Conservation (phyloP, 495 filamentous ascomycete species). For the Trichoderma asperelloides region DNA sequence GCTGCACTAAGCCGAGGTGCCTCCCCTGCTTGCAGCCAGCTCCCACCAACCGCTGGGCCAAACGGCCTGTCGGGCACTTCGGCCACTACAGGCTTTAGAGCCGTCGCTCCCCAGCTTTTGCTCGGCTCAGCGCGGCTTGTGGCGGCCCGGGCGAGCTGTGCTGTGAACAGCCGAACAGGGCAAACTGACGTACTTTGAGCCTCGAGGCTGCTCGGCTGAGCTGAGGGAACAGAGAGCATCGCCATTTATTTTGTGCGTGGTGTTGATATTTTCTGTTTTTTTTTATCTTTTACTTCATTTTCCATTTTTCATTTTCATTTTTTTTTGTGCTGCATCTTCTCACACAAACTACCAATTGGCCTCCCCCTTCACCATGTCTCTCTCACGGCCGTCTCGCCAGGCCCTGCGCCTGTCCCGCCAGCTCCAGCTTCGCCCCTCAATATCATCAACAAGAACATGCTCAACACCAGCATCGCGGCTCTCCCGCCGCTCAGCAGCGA, state of each 20-base stretch:
- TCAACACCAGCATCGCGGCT: background rate
- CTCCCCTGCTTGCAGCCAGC: background rate
- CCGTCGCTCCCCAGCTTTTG: background rate
- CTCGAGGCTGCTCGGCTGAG: slow-evolving; percentile 7
- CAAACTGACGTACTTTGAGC: background rate
- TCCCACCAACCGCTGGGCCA: too few species aligned
- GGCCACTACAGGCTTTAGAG: background rate
- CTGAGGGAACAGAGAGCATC: background rate
- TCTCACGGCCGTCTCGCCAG: slow-evolving; percentile 26
- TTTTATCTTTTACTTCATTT: background rate
- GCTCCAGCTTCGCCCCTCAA: slow-evolving; percentile 19
- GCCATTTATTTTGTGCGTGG: background rate
- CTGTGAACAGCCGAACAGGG: slow-evolving; percentile 12
- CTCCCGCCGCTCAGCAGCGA: slow-evolving; percentile 38
- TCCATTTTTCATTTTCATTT: background rate
- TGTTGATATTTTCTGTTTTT: too few species aligned
- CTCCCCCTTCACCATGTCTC: slow-evolving; percentile 22
- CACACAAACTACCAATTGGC: background rate
- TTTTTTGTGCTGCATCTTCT: too few species aligned
- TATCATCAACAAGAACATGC: background rate
- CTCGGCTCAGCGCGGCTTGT: slow-evolving; percentile 27
- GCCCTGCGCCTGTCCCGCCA: slow-evolving; percentile 30
- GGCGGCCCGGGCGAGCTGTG: slow-evolving; percentile 18
- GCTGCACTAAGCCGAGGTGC: slow-evolving; percentile 9
- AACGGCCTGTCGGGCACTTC: slow-evolving; percentile 7